Evolutionary conservation across 2,329 filamentous ascomycete genomes (phyloP).

Genomic region (Aspergillus ruber): DNA sequence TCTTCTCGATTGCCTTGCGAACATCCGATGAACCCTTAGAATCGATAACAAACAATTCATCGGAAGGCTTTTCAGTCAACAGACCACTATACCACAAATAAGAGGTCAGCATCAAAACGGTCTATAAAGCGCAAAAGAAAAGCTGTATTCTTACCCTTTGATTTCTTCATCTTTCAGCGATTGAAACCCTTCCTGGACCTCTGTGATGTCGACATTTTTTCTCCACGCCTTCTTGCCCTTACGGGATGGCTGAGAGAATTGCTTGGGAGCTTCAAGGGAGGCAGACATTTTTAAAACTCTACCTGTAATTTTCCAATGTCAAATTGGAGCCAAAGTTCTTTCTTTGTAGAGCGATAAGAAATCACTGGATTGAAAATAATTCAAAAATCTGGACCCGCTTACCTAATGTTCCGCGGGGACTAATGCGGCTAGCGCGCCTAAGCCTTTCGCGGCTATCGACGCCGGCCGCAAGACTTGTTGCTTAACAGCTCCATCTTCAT

Average conservation of each 20-base stretch:
- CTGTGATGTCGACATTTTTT: constrained; percentile 91
- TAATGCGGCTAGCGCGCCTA: constrained; percentile 22
- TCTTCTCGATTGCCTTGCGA: constrained; percentile 58
- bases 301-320: constrained; percentile 6
- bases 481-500: constrained; percentile 8
- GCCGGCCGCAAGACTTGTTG: constrained; percentile 5
- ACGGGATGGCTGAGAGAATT: constrained; percentile 80
- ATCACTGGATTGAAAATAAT: constrained; percentile 4
- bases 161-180: constrained; percentile 85
- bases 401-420: constrained; percentile 23
- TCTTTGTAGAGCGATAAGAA: constrained; percentile 9
- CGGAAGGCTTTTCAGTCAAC: constrained; percentile 72
- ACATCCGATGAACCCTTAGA: constrained; percentile 63
- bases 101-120: constrained; percentile 2
- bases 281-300: constrained; percentile 24
- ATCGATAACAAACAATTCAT: constrained; percentile 81
- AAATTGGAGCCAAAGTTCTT: constrained; percentile 14
- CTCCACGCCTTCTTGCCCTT: constrained; percentile 99
- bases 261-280: constrained; percentile 57
- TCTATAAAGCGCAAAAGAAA: neutral
- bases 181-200: constrained; percentile 76
- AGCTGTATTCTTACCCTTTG: constrained; percentile 57
- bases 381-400: constrained; percentile 26
- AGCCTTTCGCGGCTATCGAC: constrained; percentile 17
- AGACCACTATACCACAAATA: constrained; percentile 58